These are phyloP conservation scores for Ophiostoma himal-ulmi DNA, from an alignment of 2,329 filamentous ascomycete genomes.

Conservation along the genomic window DNA sequence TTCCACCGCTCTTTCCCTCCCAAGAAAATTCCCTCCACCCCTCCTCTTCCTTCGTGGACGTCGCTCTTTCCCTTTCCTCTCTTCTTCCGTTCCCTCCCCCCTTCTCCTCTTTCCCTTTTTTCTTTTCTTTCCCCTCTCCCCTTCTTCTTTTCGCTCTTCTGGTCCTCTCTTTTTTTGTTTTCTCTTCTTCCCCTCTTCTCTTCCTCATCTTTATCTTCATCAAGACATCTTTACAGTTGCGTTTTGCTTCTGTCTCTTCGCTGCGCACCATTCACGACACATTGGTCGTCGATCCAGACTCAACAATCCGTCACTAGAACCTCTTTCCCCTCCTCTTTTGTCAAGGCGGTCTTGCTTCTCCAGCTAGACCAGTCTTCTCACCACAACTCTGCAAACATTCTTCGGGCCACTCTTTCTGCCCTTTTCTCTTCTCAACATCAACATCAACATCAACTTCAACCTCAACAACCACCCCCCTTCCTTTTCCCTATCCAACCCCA, in stretches of 20 bases:
- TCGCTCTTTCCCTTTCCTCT: slow-evolving; percentile 25
- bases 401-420: slow-evolving; percentile 20
- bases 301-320: background rate
- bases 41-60: slow-evolving; percentile 27
- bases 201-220: background rate
- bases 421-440: slow-evolving; percentile 11
- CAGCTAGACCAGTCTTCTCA: slow-evolving; percentile 21
- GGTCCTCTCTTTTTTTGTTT: slow-evolving; percentile 21
- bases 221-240: slow-evolving; percentile 2
- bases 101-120: slow-evolving; percentile 27
- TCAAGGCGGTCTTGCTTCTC: slow-evolving; percentile 21
- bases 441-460: slow-evolving; percentile 12
- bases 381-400: slow-evolving; percentile 16
- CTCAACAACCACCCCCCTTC: slow-evolving; percentile 12
- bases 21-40: slow-evolving; percentile 26
- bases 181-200: background rate
- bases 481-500: slow-evolving; percentile 23
- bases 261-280: slow-evolving; percentile 11
- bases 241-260: background rate
- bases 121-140: slow-evolving; percentile 21
- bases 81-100: slow-evolving; percentile 27
- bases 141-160: slow-evolving; percentile 14
- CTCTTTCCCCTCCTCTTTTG: slow-evolving; percentile 12
- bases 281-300: background rate
- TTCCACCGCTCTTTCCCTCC: slow-evolving; percentile 26